Conservation (phyloP, 192 early-diverging fungal genomes). For the Linnemannia exigua region DNA sequence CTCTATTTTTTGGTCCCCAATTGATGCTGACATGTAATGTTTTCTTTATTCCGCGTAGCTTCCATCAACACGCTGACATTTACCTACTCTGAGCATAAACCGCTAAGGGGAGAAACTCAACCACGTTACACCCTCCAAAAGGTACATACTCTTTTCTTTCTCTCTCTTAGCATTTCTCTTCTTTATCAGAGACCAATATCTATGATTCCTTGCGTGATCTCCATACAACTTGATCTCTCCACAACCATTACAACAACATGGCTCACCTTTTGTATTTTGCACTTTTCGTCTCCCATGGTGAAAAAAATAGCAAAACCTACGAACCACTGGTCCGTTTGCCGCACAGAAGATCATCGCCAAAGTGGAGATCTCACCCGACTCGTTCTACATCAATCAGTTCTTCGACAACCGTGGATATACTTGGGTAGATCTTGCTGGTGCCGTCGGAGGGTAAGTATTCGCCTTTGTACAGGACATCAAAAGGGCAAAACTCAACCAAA, state of each 20-base stretch:
- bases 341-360: constrained; percentile 13
- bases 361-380: constrained; percentile 38
- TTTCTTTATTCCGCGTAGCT: constrained; percentile 7
- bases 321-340: constrained; percentile 16
- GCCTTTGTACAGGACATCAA: not conserved
- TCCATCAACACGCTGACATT: constrained; percentile 49
- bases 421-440: constrained; percentile 50
- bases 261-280: not conserved
- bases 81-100: constrained; percentile 35
- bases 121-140: constrained; percentile 41
- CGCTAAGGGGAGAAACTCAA: not conserved
- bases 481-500: not conserved
- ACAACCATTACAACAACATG: not conserved
- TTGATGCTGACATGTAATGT: not conserved
- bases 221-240: not conserved
- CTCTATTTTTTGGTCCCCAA: not conserved
- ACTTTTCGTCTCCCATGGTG: not conserved
- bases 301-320: constrained; percentile 36
- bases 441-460: constrained; percentile 43
- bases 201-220: too few species aligned
- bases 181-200: too few species aligned
- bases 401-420: constrained; percentile 47
- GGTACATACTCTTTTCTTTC: constrained; percentile 5
- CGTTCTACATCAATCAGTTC: constrained; percentile 36
- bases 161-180: too few species aligned